phyloP scores from a whole-genome alignment of 805 yeast genomes.

The Metschnikowia hibisci region DNA sequence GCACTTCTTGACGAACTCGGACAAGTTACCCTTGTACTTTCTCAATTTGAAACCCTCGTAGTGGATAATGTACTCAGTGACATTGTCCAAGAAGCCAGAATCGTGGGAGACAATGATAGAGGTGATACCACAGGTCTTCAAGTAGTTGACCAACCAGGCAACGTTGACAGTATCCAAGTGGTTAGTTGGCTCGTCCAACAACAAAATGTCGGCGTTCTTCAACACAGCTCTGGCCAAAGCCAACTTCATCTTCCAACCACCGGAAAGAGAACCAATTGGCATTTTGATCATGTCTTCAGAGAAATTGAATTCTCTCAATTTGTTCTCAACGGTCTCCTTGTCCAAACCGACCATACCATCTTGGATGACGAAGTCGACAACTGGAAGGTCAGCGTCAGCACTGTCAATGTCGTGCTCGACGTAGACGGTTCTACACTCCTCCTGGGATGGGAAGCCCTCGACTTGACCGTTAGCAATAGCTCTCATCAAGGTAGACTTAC shows the following conservation, averaged over 20 bases:
- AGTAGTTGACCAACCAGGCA: conserved; percentile 99
- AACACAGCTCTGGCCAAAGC: conserved; percentile 99
- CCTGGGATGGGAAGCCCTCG: conserved; percentile 99
- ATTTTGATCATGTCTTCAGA: conserved; percentile 85
- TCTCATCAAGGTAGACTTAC: conserved; percentile 73
- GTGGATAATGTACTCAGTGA: conserved; percentile 97
- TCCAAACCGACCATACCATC: conserved; percentile 73
- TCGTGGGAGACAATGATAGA: conserved; percentile 99
- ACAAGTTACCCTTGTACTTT: conserved; percentile 99
- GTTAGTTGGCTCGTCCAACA: conserved; percentile 99
- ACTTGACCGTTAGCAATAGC: conserved; percentile 97
- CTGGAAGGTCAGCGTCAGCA: conserved; percentile 93
- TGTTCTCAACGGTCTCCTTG: conserved; percentile 63
- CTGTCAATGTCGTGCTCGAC: conserved; percentile 99
- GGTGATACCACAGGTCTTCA: conserved; percentile 96
- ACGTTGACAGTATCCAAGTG: conserved; percentile 99
- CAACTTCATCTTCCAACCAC: conserved; percentile 99
- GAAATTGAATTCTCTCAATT: conserved; percentile 90
- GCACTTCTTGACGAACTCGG: conserved; percentile 97
- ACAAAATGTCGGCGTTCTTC: conserved; percentile 95
- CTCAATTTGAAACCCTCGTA: conserved; percentile 99
- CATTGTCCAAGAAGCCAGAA: conserved; percentile 98
- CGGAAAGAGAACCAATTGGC: conserved; percentile 96
- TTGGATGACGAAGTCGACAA: conserved; percentile 85
- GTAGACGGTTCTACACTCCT: conserved; percentile 97